Evolutionary conservation across 495 filamentous ascomycete genomes (phyloP), one percentile per base, ranked within the genome.

Genomic region (Ramalina intermedia): DNA sequence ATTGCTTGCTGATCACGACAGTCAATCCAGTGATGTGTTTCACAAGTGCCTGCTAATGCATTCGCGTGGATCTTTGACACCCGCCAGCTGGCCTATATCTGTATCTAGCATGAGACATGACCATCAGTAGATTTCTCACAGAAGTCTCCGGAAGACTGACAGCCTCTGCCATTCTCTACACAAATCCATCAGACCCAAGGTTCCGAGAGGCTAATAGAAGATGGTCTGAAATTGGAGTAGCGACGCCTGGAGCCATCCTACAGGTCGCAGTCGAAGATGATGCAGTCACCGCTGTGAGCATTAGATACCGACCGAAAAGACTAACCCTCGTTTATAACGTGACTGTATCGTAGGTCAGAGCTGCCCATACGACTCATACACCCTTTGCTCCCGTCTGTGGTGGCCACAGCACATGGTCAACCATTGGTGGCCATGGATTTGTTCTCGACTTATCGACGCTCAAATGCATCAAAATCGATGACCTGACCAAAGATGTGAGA

Each of bases 381-480:
- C 63, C 62, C n/a, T 62, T 66, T 43, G 62, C 66, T 16, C n/a
- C 62, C 3, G 56, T 42, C 38, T 51, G 52, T 5, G 64, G 63
- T 21, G 64, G 64, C 6, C 60, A 63, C 48, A 66, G 62, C 52
- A 18, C 41, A 13, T 67, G 63, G 62, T 67, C 65, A 2, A 61
- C 58, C 17, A 46, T 57, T 33, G 48, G 52, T 14, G 41, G 44
- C 35, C 26, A 47, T 23, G 65, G 65, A 27, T 48, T 65, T 21
- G 51, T 66, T n/a, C 55, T 69, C 46, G 65, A 69, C 44, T 44
- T 69, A 13, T 50, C 57, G 37, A 41, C 42, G 11, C 61, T 50
- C 48, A 61, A 55, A 38, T 39, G 46, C 17, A 47, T 65, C 38
- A 35, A 43, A 0, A 39, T 64, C n/a, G 58, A 65, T 37, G 37